Evolutionary conservation across 1,139 yeast genomes (phyloP), one percentile per base, ranked within the genome.

Genomic region (Meyerozyma sp.): DNA sequence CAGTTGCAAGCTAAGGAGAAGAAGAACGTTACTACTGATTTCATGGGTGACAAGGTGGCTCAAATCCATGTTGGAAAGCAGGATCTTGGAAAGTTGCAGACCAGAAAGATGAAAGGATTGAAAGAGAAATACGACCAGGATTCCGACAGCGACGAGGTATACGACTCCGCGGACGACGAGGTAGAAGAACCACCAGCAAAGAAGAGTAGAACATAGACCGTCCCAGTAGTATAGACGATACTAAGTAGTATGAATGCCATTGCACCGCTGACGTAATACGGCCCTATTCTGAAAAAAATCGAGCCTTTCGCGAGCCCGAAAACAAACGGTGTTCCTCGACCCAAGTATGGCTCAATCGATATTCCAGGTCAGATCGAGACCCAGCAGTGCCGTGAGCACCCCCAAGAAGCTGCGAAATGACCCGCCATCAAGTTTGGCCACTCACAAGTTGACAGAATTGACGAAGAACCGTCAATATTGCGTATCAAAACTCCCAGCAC

Each of bases 31-130:
- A 83, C 83, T 50, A 81, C 84, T 39, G 98, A 94, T 62, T 59
- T 74, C 49, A 80, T 93, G 86, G 99, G 99, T 70, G 98, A 93
- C 67, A 90, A 93, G 81, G 79, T 93, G 51, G 99, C 97, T 53
- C 88, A 93, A 69, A 81, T 93, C 57, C 98, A 93, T 63, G 85
- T 93, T 66, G 98, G 96, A 67, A 84, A 84, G 65, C 99, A 93
- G 74, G 98, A 93, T 63, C 75, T 94, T 63, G 75, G 79, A 61
- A 84, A 84, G 64, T 69, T 93, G 62, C 98, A 93, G 69, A 91
- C 98, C 10, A 82, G 98, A 71, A 93, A 93, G 81, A 88, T 93
- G 96, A 94, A 94, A 77, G 99, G 98, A 62, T 77, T 93, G 61
- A 94, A 94, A 72, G 75, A 89, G 46, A 82, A 77, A 63, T 90